Base-by-base conservation (phyloP, 192 early-diverging fungal species). In the Rhizophagus prolifer region DNA sequence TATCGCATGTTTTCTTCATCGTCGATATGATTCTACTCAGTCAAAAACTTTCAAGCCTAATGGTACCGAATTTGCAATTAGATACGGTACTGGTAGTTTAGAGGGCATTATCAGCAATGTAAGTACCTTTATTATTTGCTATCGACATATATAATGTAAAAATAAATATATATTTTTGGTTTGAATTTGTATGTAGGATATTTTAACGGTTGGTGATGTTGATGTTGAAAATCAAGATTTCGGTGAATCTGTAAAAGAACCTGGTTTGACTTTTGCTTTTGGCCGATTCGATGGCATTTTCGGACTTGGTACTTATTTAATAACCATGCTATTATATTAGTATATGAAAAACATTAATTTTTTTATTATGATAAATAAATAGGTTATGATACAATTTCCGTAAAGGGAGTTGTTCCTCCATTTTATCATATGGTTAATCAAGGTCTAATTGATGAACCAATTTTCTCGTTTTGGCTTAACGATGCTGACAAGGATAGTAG, bases 211-310 rank as follows among this genome's bases (percentile, higher is more conserved):
- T 36, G 96, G 93, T 54, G 95, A 91, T 79, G 82, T 94, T 34
- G 28, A 75, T 2, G 81, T 99, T 72, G 79, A 86, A 58, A 71
- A 82, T 36, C 91, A 95, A 85, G 91, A 92, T 74, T 99, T 99
- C 88, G 97, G 91, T n/a, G 98, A 99, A 88, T 92, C 93, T 3
- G 91, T 91, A 54, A 97, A 97, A 88, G 96, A 98, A 80, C 98
- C 98, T 9, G 97, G 97, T 0, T 87, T 98, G 54, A 91, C 96
- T 1, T 99, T 98, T 88, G 94, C 92, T 2, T 92, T 96, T 77
- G 96, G 94, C 25, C 84, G 90, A n/a, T 99, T 98, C 78, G 97
- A 99, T 81, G 97, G 97, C 23, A 99, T 99, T 80, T 88, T 98
- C 66, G 97, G 96, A 13, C 84, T 98, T 19, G 95, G 75, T 76